Evolutionary conservation across 2,329 filamentous ascomycete species (phyloP), one percentile per base, ranked within the genome.

Genomic region (Colletotrichum tamarilloi): DNA sequence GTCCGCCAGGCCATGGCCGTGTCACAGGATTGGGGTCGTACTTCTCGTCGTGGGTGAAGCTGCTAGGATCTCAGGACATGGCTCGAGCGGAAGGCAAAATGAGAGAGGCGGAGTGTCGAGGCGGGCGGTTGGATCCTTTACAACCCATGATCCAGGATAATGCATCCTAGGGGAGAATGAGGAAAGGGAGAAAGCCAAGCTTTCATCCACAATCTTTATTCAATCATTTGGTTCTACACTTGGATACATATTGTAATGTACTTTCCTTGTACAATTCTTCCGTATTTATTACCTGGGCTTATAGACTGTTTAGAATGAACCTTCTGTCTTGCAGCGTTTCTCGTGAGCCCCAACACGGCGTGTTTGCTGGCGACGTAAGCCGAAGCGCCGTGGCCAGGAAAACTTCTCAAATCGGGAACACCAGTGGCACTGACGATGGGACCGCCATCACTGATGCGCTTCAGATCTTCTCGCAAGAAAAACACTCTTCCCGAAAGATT

Each of bases 361-460:
- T 71, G 56, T 24, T 71, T 71, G 63, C 62, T 62, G 0, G 63
- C 46, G 7, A 56, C 56, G 8, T 71, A 71, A 2, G 68, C 38
- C 1, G 60, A 58, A 1, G 12, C 16, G 0, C 67, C 60, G 1
- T 38, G 14, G 12, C 8, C 14, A 12, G 42, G 35, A 1, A 38
- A 26, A 9, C 60, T 53, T 24, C 38, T 4, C 16, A 69, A n/a
- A 7, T 60, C 67, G 0, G 59, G 53, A 4, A 65, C 28, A 7
- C 60, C 59, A 1, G 53, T 59, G 6, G 84, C 82, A 77, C 85
- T 88, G 62, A 88, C 85, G 46, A 89, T 85, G 74, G 85, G 85
- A 0, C 84, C 85, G 0, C 81, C 79, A 5, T 80, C 76, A 11
- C 74, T 75, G 65, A 89, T 86, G 11, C 58, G 62, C 32, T 69